Percentiles rank a stretch among this genome's conserved stretches.
Evolutionary conservation across 2,329 filamentous ascomycete genomes (phyloP).

Genomic region (Tricladium varicosporioides): DNA sequence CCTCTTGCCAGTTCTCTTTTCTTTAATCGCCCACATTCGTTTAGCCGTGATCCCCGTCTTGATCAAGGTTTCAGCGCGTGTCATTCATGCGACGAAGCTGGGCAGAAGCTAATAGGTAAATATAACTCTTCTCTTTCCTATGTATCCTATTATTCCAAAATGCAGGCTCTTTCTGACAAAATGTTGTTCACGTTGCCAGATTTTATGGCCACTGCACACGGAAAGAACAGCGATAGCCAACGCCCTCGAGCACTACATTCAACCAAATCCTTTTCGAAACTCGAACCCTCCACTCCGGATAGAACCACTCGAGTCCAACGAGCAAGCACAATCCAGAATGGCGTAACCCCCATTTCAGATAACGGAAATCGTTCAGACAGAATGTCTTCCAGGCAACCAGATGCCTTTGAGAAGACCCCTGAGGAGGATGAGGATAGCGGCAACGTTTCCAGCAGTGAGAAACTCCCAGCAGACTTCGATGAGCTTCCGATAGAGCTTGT

Average conservation of each 20-base stretch:
- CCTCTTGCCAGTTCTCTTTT: conserved; percentile 13
- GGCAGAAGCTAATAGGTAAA: conserved; percentile 20
- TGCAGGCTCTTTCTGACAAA: conserved; percentile 29
- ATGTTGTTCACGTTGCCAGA: conserved; percentile 31
- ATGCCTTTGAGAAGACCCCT: conserved; percentile 40
- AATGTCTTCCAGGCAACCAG: conserved; percentile 23
- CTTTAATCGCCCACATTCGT: conserved; percentile 24
- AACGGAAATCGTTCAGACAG: conserved; percentile 13
- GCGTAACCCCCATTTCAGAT: conserved; percentile 18
- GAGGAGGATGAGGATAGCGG: conserved; percentile 34
- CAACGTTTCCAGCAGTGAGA: conserved; percentile 17
- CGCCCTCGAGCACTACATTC: conserved; percentile 34
- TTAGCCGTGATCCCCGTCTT: conserved; percentile 25
- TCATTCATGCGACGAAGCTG: conserved; percentile 30
- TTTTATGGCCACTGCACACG: conserved; percentile 32
- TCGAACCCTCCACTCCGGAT: conserved; percentile 29
- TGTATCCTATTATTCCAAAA: conserved; percentile 10
- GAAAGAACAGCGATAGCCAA: conserved; percentile 24
- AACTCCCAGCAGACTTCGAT: conserved; percentile 59
- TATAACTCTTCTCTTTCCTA: conserved; percentile 8
- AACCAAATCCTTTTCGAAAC: conserved; percentile 40
- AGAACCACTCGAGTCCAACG: conserved; percentile 23
- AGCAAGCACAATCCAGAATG: conserved; percentile 34
- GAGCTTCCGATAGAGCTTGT: conserved; percentile 92
- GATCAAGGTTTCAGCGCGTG: conserved; percentile 30